Evolutionary conservation across 2,329 filamentous ascomycete species (phyloP), one percentile per base, ranked within the genome.

Genomic region (Clonostachys rhizophaga): DNA sequence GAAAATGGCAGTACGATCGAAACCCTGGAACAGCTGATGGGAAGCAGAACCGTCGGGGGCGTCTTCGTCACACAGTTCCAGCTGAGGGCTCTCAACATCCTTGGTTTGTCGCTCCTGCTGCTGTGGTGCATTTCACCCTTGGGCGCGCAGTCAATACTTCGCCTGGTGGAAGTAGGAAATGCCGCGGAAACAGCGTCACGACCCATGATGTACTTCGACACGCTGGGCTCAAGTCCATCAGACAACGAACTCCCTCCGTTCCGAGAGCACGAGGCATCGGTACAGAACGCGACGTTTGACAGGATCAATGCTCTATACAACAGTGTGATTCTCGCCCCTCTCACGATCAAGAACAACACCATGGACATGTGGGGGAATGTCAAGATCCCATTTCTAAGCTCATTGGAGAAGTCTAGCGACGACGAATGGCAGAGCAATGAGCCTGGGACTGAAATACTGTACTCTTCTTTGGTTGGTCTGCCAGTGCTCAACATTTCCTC

Each of bases 1-100:
- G 50, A 54, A 37, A 40, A 45, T 6, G 52, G 52, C 1, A 34
- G 45, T 3, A 44, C 50, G 0, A 16, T 54, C 14, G 35, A 34
- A 1, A 34, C 40, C 5, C 45, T 54, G 1, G 52, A 52, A 17
- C 50, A 52, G 14, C 20, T 52, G 5, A 49, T 52, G 7, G 48
- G 52, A 6, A 54, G 52, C 10, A 46, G 45, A 2, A 54, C 52
- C 4, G 35, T 54, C 10, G 48, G 50, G 2, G 43, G 46, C 3
- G 45, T 48, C 9, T 14, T 52, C 6, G 5, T 42, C 8, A 48
- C 50, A 2, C 50, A 46, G 10, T 34, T 46, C 43, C 40, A 46
- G n/a, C 45, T 49, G 5, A 18, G 36, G 34, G 34, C 9, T 20
- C 36, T 46, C n/a, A 48, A 49, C n/a, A 6, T 34, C 12, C 36